Percentiles rank a stretch among this genome's conserved stretches.
These are phyloP conservation scores for Exophiala sp. DNA, from an alignment of 2,329 filamentous ascomycete species.

Conservation along the genomic window DNA sequence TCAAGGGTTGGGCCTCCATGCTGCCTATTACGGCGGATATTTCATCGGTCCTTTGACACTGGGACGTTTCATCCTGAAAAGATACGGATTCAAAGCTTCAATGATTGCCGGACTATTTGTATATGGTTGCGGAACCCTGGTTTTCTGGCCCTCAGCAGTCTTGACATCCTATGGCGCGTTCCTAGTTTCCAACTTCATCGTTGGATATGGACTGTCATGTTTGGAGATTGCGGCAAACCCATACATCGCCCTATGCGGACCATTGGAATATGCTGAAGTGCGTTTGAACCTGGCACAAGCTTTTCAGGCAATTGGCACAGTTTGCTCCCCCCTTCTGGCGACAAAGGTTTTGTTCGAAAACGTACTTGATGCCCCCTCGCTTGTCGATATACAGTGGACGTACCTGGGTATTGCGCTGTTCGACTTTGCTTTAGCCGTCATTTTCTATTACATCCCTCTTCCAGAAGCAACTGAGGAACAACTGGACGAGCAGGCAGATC, in stretches of 20 bases:
- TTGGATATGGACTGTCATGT: conserved; percentile 58
- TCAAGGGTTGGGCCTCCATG: conserved; percentile 54
- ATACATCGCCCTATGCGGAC: conserved; percentile 61
- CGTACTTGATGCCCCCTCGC: conserved; percentile 46
- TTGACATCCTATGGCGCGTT: conserved; percentile 60
- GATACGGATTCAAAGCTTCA: conserved; percentile 61
- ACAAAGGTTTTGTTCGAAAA: conserved; percentile 56
- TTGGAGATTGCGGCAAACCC: conserved; percentile 61
- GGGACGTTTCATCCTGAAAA: conserved; percentile 53
- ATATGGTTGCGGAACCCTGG: conserved; percentile 59
- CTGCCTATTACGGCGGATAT: conserved; percentile 60
- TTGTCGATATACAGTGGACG: conserved; percentile 63
- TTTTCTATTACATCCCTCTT: conserved; percentile 60
- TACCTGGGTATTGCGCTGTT: conserved; percentile 63
- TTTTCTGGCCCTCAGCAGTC: conserved; percentile 65
- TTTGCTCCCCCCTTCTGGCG: conserved; percentile 58
- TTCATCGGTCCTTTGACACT: conserved; percentile 54
- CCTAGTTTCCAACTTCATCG: conserved; percentile 60
- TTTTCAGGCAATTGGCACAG: conserved; percentile 59
- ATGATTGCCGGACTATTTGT: conserved; percentile 59
- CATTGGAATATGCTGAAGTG: conserved; percentile 57
- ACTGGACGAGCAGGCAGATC: conserved; percentile 53
- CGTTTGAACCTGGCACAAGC: conserved; percentile 60
- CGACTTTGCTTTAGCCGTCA: conserved; percentile 55
- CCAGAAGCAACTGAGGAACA: conserved; percentile 61